These are phyloP conservation scores for Chionographis japonica DNA, from an alignment of 106 monocot genomes.

Conservation along the genomic window DNA sequence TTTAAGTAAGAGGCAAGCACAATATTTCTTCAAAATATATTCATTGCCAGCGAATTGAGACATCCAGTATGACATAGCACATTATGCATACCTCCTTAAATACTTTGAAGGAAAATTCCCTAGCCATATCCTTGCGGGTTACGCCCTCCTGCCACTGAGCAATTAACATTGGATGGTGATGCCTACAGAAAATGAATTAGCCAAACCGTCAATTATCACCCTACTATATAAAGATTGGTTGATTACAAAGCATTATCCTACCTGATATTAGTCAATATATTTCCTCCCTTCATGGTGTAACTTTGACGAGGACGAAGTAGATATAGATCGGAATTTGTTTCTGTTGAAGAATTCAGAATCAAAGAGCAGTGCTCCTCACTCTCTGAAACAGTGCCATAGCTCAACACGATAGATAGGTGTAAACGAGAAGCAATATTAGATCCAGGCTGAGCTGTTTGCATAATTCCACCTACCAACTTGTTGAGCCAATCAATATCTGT, in stretches of 20 bases:
- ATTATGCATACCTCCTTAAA: conserved; percentile 54
- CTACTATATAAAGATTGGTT: neutral
- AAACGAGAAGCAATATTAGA: conserved; percentile 64
- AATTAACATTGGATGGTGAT: conserved; percentile 82
- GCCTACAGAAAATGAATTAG: conserved; percentile 34
- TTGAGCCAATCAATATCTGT: conserved; percentile 46
- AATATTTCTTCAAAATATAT: too few species aligned
- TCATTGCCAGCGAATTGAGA: too few species aligned
- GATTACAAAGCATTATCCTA: neutral
- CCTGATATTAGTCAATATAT: conserved; percentile 59
- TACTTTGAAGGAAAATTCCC: conserved; percentile 56
- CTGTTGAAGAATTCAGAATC: conserved; percentile 15
- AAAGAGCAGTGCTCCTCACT: conserved; percentile 20
- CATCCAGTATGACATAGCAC: neutral
- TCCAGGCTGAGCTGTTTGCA: conserved; percentile 41
- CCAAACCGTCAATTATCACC: too few species aligned
- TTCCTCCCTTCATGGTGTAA: conserved; percentile 77
- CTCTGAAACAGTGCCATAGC: conserved; percentile 48
- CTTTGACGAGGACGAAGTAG: conserved; percentile 81
- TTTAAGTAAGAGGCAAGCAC: too few species aligned
- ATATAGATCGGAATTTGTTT: conserved; percentile 68
- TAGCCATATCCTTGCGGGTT: conserved; percentile 54
- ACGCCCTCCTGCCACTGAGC: conserved; percentile 90
- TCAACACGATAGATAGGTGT: conserved; percentile 65
- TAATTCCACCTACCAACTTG: conserved; percentile 52